Evolutionary conservation across 1,139 yeast species (phyloP).

Genomic region (Geotrichum phurueaensis): DNA sequence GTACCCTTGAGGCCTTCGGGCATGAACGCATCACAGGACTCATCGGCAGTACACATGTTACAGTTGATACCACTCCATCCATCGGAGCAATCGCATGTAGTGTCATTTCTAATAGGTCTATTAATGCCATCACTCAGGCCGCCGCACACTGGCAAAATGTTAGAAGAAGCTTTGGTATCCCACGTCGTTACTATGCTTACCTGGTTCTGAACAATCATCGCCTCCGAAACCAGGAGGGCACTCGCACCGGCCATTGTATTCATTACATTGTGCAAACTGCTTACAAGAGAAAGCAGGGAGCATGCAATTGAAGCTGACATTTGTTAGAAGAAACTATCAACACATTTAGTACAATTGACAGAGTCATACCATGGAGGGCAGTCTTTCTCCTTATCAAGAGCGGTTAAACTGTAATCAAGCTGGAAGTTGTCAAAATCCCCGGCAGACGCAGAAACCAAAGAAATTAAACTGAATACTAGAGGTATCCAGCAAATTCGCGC

Average conservation of each 20-base stretch:
- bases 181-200: background rate
- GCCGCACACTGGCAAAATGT: constrained; percentile 55
- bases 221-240: constrained; percentile 94
- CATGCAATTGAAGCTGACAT: constrained; percentile 75
- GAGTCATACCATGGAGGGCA: constrained; percentile 33
- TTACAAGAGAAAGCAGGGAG: constrained; percentile 85
- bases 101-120: constrained; percentile 55
- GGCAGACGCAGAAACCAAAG: constrained; percentile 2
- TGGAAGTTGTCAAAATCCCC: constrained; percentile 6
- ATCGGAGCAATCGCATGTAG: constrained; percentile 60
- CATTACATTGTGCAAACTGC: constrained; percentile 81
- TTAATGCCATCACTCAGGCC: constrained; percentile 57
- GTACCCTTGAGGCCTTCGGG: constrained; percentile 86
- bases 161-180: constrained; percentile 9
- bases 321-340: background rate
- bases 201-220: constrained; percentile 78
- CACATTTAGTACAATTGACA: background rate
- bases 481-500: constrained; percentile 9
- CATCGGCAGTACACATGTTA: constrained; percentile 65
- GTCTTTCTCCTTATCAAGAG: constrained; percentile 19
- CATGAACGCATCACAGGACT: constrained; percentile 77
- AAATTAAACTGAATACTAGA: constrained; percentile 1
- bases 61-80: constrained; percentile 97
- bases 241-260: constrained; percentile 84
- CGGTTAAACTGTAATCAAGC: constrained; percentile 3